Conservation (phyloP, 2,329 filamentous ascomycete species). For the Magnaporthiopsis poae region DNA sequence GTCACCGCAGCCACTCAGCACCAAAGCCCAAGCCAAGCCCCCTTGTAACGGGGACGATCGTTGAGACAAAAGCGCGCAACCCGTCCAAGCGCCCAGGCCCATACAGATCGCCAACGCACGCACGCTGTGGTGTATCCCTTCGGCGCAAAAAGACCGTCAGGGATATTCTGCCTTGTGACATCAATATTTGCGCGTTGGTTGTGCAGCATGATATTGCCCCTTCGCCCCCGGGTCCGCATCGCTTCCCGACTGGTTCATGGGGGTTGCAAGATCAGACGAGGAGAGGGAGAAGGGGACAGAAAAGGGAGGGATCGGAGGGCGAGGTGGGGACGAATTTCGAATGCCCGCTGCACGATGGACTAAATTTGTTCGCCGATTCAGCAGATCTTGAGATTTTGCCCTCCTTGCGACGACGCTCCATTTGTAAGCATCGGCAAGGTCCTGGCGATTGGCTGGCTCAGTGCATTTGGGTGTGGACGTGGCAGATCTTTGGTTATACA, state of each 20-base stretch:
- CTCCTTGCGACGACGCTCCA: not conserved
- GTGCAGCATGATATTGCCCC: not conserved
- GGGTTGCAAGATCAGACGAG: not conserved
- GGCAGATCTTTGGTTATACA: not conserved
- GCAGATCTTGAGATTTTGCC: not conserved
- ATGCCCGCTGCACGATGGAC: not conserved
- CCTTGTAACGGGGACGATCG: not conserved
- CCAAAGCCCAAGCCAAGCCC: not conserved
- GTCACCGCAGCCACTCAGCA: not conserved
- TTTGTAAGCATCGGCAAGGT: not conserved
- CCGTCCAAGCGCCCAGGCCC: not conserved
- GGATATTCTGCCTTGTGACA: not conserved
- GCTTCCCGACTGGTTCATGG: not conserved
- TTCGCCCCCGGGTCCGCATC: not conserved
- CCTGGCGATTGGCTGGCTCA: not conserved
- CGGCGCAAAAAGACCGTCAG: not conserved
- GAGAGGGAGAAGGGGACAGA: not conserved
- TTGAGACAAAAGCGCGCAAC: not conserved
- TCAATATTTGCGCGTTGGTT: not conserved
- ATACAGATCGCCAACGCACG: not conserved
- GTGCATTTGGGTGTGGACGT: not conserved
- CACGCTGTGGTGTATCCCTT: not conserved
- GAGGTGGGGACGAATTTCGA: not conserved
- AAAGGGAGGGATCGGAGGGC: not conserved
- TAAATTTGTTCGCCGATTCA: not conserved